Evolutionary conservation across 345 rosid genomes (phyloP).

Genomic region (Pugionium cornutum): DNA sequence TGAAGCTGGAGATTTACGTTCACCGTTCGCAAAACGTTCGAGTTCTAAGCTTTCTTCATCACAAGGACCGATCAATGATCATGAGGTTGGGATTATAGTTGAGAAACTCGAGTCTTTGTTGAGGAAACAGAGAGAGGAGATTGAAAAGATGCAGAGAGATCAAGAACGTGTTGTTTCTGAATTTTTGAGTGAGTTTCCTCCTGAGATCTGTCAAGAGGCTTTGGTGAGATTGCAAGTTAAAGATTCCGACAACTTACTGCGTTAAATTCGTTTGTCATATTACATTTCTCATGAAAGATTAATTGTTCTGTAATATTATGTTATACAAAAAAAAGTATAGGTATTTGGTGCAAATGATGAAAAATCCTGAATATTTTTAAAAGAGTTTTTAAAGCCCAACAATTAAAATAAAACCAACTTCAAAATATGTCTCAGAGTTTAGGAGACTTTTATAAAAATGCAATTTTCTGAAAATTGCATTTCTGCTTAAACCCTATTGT

Average conservation of each 20-base stretch:
- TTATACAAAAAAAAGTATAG: neutral
- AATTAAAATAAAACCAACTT: neutral
- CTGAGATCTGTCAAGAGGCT: slow-evolving; percentile 53
- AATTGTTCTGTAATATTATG: slow-evolving; percentile 1
- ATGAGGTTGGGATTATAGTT: slow-evolving; percentile 41
- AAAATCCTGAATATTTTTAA: too few species aligned
- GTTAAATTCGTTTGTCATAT: slow-evolving; percentile 24
- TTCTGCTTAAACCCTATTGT: slow-evolving; percentile 29
- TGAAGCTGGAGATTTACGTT: slow-evolving; percentile 42
- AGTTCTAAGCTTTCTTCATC: slow-evolving; percentile 26
- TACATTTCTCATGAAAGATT: neutral
- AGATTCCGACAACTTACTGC: slow-evolving; percentile 37
- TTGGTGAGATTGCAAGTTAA: slow-evolving; percentile 45
- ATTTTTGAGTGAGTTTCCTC: slow-evolving; percentile 58
- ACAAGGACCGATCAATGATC: slow-evolving; percentile 29
- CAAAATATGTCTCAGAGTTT: slow-evolving; percentile 1
- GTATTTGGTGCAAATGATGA: neutral
- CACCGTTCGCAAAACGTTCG: slow-evolving; percentile 40
- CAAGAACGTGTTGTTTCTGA: slow-evolving; percentile 58
- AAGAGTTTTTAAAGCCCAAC: neutral
- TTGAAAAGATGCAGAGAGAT: slow-evolving; percentile 61
- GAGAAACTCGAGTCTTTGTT: slow-evolving; percentile 64
- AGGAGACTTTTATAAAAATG: slow-evolving; percentile 12
- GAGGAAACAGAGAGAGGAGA: slow-evolving; percentile 63
- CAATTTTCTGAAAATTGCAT: neutral